These are phyloP conservation scores for Barnettozyma salicaria DNA, from an alignment of 805 yeast species.

Conservation along the genomic window DNA sequence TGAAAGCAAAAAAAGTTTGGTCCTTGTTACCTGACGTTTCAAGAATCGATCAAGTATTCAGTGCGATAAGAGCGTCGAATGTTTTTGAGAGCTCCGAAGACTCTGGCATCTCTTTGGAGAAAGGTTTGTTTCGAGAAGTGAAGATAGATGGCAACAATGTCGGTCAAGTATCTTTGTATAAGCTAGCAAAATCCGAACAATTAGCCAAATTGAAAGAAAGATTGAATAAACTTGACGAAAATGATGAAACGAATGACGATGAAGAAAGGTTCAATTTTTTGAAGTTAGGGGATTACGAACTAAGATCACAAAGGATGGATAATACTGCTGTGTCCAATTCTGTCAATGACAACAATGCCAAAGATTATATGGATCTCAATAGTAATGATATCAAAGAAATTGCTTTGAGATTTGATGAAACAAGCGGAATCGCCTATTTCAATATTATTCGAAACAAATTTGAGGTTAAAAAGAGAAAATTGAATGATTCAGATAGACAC, in stretches of 20 bases:
- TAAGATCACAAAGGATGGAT: slow-evolving; percentile 33
- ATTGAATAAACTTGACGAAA: slow-evolving; percentile 46
- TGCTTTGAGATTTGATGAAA: slow-evolving; percentile 52
- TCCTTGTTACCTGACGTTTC: slow-evolving; percentile 85
- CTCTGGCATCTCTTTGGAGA: slow-evolving; percentile 28
- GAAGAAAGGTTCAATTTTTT: slow-evolving; percentile 45
- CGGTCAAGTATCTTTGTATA: slow-evolving; percentile 72
- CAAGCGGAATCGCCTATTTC: slow-evolving; percentile 58
- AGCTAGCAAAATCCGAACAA: slow-evolving; percentile 39
- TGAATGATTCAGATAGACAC: slow-evolving; percentile 44
- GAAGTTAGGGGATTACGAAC: slow-evolving; percentile 75
- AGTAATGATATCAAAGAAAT: slow-evolving; percentile 43
- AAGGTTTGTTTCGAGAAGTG: slow-evolving; percentile 69
- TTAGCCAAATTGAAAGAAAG: slow-evolving; percentile 33
- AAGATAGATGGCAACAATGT: slow-evolving; percentile 49
- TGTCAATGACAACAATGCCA: slow-evolving; percentile 21
- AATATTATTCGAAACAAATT: slow-evolving; percentile 73
- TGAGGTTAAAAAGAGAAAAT: slow-evolving; percentile 80
- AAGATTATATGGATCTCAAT: slow-evolving; percentile 7
- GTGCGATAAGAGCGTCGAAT: slow-evolving; percentile 55
- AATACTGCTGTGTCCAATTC: slow-evolving; percentile 12
- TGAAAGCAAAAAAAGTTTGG: slow-evolving; percentile 74
- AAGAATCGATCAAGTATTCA: slow-evolving; percentile 74
- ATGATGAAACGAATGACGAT: slow-evolving; percentile 31
- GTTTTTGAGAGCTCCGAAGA: slow-evolving; percentile 26